These are phyloP conservation scores for Magnolia changhungtana DNA, from an alignment of 164 flowering plant species.

Conservation along the genomic window DNA sequence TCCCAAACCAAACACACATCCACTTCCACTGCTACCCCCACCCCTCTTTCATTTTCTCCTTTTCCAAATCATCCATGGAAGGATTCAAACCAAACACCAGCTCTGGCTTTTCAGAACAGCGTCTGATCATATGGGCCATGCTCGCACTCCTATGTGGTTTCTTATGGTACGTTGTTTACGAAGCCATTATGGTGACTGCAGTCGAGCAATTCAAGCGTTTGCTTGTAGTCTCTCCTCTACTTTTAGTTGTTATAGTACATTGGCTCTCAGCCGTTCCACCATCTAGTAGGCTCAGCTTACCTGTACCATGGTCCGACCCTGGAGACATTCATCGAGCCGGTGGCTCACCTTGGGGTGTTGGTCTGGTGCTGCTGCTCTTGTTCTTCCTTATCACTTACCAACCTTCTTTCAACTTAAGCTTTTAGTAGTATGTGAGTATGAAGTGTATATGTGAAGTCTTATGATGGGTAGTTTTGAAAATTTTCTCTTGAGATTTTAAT, in stretches of 20 bases:
- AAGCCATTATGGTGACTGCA: slow-evolving; percentile 6
- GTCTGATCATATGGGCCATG: neutral
- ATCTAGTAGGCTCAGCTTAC: neutral
- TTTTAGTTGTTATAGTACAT: slow-evolving; percentile 2
- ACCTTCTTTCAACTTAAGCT: slow-evolving; percentile 5
- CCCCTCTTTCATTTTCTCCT: neutral
- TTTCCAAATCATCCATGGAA: neutral
- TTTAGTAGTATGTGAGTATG: neutral
- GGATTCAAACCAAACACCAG: neutral
- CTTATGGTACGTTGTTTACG: slow-evolving; percentile 10
- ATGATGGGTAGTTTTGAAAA: too few relatives aligned
- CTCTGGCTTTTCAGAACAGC: neutral
- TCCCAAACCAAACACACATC: too few relatives aligned
- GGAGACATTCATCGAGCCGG: slow-evolving; percentile 5
- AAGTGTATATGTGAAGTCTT: too few relatives aligned
- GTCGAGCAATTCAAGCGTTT: slow-evolving; percentile 8
- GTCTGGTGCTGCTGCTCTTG: neutral
- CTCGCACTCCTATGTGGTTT: neutral
- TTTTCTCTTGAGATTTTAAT: too few relatives aligned
- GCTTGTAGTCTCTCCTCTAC: slow-evolving; percentile 10
- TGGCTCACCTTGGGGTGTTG: slow-evolving; percentile 13
- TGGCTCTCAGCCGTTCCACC: slow-evolving; percentile 9
- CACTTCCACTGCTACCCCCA: neutral
- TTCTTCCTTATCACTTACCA: slow-evolving; percentile 7
- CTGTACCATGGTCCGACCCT: neutral